Base-by-base conservation (phyloP, 768 basidiomycete genomes). In the Ramaria sp. region DNA sequence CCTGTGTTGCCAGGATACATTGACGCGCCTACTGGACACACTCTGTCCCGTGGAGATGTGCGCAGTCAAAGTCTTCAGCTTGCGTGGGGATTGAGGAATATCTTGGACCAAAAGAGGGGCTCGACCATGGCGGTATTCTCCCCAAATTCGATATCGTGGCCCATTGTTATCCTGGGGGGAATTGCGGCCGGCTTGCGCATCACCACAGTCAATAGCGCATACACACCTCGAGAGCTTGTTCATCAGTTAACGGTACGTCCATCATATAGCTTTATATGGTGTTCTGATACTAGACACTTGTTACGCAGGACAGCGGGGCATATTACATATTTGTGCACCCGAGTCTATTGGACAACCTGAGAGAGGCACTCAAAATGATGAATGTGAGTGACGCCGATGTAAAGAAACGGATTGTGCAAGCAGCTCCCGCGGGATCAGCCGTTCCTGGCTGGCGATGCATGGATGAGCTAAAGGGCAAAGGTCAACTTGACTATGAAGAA, bases 171-270 rank as follows among this genome's bases (percentile, higher is more conserved):
- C 5, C 67, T 70, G 18, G 69, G 65, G 48, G 65, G 67, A 63
- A 70, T 83, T 41, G 83, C 88, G 0, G 84, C 82, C 0, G 86
- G 85, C 3, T 62, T 88, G 15, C 69, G 78, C 42, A 76, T 78
- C 50, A 86, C 88, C 0, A 78, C 87, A 13, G 84, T 85, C 15
- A 93, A 90, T 64, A 80, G 76, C 56, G 73, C 74, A 0, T 92
- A 88, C 61, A 84, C 80, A 3, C 64, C 80, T 3, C 63, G 68
- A 7, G 91, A 94, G 62, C 74, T 93, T 0, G 73, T 71, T 0
- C 79, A 80, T 65, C 91, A 94, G 63, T 82, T 85, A 56, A 67
- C 58, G 42, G 44, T 55, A 45, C 12, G 13, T 22, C 0, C 8
- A 30, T 32, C 30, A 4, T n/a, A 41, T 22, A 6, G 6, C 20